phyloP scores from a whole-genome alignment of 805 yeast genomes.

The Suhomyces sp. region DNA sequence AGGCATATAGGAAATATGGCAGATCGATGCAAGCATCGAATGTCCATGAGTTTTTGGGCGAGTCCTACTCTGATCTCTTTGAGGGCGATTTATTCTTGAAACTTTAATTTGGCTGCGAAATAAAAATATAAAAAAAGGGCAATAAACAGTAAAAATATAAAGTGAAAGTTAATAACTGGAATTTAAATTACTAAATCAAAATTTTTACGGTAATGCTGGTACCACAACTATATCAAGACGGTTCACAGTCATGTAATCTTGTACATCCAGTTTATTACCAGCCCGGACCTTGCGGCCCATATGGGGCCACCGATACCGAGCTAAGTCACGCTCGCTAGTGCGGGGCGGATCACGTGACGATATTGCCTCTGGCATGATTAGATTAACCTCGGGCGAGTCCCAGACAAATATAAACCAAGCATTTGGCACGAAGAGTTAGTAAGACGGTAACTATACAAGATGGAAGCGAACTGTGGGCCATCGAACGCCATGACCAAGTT shows the following conservation, averaged over 20 bases:
- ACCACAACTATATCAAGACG: not conserved
- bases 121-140: not conserved
- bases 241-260: not conserved
- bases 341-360: not conserved
- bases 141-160: not conserved
- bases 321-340: not conserved
- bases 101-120: conserved; percentile 3
- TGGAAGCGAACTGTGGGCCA: conserved; percentile 46
- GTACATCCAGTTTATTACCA: not conserved
- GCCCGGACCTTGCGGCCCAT: not conserved
- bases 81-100: conserved; percentile 2
- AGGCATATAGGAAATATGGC: conserved; percentile 64
- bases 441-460: conserved; percentile 3
- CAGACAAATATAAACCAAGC: not conserved
- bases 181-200: not conserved
- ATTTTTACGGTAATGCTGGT: not conserved
- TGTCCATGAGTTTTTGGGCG: conserved; percentile 64
- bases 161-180: not conserved
- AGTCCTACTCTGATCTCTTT: conserved; percentile 52
- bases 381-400: not conserved
- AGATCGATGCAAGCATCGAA: conserved; percentile 86
- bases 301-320: not conserved
- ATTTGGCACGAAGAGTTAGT: not conserved
- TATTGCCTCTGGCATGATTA: not conserved
- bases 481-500: conserved; percentile 44